Evolutionary conservation across 2,329 filamentous ascomycete genomes (phyloP).

Genomic region (Atkinsonella hypoxylon): DNA sequence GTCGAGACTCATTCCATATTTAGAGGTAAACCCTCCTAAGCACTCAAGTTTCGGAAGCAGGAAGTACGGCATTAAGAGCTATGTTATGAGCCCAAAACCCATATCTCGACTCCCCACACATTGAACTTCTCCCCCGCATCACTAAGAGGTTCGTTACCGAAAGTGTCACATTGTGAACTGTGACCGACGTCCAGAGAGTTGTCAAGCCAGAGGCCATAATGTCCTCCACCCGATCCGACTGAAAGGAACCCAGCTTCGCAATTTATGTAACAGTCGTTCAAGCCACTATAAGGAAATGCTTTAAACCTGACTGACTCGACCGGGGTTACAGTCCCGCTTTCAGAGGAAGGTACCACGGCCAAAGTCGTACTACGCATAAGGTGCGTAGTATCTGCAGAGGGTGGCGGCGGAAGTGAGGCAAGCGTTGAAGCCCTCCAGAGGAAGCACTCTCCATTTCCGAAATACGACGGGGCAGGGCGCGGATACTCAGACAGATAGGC

Average conservation of each 20-base stretch:
- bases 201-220: conserved; percentile 89
- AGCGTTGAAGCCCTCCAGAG: conserved; percentile 50
- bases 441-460: conserved; percentile 90
- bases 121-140: conserved; percentile 90
- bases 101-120: conserved; percentile 81
- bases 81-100: conserved; percentile 60
- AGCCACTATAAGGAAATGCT: conserved; percentile 88
- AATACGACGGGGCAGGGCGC: conserved; percentile 72
- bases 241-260: conserved; percentile 79
- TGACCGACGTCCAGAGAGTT: conserved; percentile 74
- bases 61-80: background rate
- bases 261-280: conserved; percentile 94
- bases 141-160: conserved; percentile 87
- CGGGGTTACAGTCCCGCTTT: conserved; percentile 14
- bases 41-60: background rate
- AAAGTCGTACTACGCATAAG: conserved; percentile 29
- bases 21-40: background rate
- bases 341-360: conserved; percentile 13
- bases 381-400: conserved; percentile 38
- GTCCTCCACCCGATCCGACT: conserved; percentile 77
- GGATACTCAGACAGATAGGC: conserved; percentile 88
- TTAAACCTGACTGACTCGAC: conserved; percentile 83
- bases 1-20: background rate
- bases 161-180: conserved; percentile 75
- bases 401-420: conserved; percentile 38